Conservation (phyloP, 73 alveolate genomes). For the Stentor roeselii region DNA sequence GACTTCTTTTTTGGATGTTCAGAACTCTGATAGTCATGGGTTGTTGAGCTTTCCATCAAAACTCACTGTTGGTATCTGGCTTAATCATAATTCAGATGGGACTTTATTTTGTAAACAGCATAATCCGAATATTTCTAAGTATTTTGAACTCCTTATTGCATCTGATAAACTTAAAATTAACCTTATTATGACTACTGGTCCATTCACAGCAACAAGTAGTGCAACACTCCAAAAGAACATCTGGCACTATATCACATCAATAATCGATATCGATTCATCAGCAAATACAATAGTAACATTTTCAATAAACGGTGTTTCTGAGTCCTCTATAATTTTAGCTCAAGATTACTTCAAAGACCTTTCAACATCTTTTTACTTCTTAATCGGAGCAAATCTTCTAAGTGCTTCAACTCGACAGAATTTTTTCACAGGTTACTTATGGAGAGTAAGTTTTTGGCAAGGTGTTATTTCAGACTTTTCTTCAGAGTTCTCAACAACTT, state of each 20-base stretch:
- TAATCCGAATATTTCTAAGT: neutral
- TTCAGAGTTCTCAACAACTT: neutral
- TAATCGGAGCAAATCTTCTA: neutral
- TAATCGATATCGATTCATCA: neutral
- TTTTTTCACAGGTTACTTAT: neutral
- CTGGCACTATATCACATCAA: neutral
- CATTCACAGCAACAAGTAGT: neutral
- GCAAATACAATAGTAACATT: neutral
- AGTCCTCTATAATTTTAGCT: neutral
- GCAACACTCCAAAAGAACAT: neutral
- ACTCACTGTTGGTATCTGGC: neutral
- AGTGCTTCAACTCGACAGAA: neutral
- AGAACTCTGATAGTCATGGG: neutral
- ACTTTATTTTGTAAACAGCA: neutral
- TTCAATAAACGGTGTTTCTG: neutral
- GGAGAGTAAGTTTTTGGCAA: neutral
- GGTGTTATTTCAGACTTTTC: neutral
- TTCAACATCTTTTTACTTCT: neutral
- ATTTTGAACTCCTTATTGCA: neutral
- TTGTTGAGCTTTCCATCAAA: neutral
- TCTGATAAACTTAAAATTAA: neutral
- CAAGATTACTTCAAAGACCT: neutral
- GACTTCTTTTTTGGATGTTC: neutral
- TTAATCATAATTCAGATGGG: neutral
- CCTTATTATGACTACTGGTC: neutral